Evolutionary conservation across 345 rosid genomes (phyloP), one percentile per base, ranked within the genome.

Genomic region (Cardamine resedifolia): DNA sequence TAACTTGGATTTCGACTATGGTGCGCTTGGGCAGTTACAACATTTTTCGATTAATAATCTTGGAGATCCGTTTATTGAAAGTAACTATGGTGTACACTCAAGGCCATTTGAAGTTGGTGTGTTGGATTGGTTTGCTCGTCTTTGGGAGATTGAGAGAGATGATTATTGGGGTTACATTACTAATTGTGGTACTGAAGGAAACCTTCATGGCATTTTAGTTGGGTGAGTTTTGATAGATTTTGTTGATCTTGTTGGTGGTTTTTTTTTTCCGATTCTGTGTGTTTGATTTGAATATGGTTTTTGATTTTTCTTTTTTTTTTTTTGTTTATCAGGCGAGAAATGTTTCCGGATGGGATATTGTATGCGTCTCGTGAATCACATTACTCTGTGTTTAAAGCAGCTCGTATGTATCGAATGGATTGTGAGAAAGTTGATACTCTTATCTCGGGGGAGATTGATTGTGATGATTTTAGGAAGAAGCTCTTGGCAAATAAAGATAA

Each of bases 161-260:
- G 90, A 95, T 49, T 95, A 91, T 79, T 95, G 99, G 99, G 99
- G 99, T 50, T 95, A 95, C 73, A 95, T 95, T 41, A 95, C 99
- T 38, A 95, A 91, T 52, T 91, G 99, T 64, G 99, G 99, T 21
- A 95, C 99, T 7, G 99, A 95, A 79, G 99, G 99, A 59, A 95
- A 95, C 79, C 99, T 95, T 73, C 99, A 95, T 75, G 99, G 99
- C n/a, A 87, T 95, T 72, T 81, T 95, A 71, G 88, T 95, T 5
- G 99, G 97, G 97, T 91, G 14, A 6, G 34, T 65, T 20, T 64
- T 55, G 2, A 41, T 47, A 6, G 49, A 44, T 44, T 47, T n/a
- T n/a, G n/a, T n/a, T 47, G 23, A 47, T 8, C 0, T 18, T 47
- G 4, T 1, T 16, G 0, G 5, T 19, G 4, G 19, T 1, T 43